Conservation (phyloP, 306 rosid species). For the Neltuma alba region DNA sequence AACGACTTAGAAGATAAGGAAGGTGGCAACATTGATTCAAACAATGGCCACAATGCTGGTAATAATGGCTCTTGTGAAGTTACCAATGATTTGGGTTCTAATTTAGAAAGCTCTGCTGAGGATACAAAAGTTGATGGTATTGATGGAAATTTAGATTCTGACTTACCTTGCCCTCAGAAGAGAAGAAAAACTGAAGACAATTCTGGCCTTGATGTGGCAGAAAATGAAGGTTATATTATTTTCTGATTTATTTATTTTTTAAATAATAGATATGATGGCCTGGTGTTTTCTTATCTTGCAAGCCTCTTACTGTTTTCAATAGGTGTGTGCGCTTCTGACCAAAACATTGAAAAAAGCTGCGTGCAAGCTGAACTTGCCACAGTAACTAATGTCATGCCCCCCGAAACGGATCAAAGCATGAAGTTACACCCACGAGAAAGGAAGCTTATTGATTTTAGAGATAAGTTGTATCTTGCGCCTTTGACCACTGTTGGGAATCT, state of each 20-base stretch:
- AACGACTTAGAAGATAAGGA: constrained; percentile 47
- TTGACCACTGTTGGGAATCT: constrained; percentile 97
- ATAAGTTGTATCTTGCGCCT: constrained; percentile 93
- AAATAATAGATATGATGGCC: background rate
- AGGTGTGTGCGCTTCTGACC: constrained; percentile 48
- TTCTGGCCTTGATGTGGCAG: constrained; percentile 33
- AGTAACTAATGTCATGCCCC: constrained; percentile 37
- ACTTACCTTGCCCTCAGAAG: constrained; percentile 60
- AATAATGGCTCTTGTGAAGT: constrained; percentile 52
- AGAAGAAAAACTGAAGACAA: constrained; percentile 62
- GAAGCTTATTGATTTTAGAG: constrained; percentile 86
- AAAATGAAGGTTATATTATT: constrained; percentile 59
- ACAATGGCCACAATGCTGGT: constrained; percentile 44
- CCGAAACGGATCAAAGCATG: constrained; percentile 66
- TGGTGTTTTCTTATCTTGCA: constrained; percentile 27
- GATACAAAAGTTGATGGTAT: constrained; percentile 38
- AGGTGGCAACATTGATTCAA: constrained; percentile 37
- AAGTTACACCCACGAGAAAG: constrained; percentile 76
- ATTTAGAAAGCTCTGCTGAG: constrained; percentile 54
- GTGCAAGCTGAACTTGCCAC: constrained; percentile 49
- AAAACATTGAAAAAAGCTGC: constrained; percentile 42
- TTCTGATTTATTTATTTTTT: constrained; percentile 20
- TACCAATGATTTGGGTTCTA: constrained; percentile 39
- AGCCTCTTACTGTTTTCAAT: constrained; percentile 30
- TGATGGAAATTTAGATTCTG: constrained; percentile 45